Conservation (phyloP, 257 asterid genomes). For the Rubia yunnanensis region DNA sequence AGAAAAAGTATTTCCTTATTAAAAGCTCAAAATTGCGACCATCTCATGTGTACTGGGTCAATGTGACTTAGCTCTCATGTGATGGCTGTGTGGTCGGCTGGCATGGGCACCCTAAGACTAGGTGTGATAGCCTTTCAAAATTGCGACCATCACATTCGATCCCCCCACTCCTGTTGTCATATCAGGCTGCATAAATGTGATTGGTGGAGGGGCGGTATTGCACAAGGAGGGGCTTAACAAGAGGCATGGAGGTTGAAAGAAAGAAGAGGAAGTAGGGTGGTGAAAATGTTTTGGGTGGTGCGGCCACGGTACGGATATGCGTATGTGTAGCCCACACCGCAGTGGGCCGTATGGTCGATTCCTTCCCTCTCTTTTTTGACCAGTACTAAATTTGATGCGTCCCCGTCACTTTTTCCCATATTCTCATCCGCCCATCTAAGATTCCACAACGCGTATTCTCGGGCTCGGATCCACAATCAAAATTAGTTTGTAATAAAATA, state of each 20-base stretch:
- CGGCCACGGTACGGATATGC: constrained; percentile 7
- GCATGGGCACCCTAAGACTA: no score
- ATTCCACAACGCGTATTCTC: neutral
- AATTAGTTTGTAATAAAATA: no score
- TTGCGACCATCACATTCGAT: no score
- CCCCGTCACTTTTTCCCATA: neutral
- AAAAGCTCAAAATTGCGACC: no score
- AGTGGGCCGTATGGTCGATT: constrained; percentile 9
- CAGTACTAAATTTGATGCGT: neutral
- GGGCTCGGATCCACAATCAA: neutral
- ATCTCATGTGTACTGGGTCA: no score
- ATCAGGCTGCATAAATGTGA: no score
- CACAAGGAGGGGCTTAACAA: neutral
- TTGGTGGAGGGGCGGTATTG: no score
- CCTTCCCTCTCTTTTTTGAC: constrained; percentile 6
- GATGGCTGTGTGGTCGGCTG: no score
- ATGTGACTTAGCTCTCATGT: no score
- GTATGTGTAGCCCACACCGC: constrained; percentile 7
- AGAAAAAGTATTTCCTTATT: no score
- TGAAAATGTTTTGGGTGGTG: constrained; percentile 9
- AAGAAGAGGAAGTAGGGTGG: constrained; percentile 12
- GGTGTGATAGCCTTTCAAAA: no score
- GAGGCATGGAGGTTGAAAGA: neutral
- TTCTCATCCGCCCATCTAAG: neutral
- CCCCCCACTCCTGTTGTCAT: no score